Conservation (phyloP, 805 yeast genomes). For the Saccharomycopsis fodiens region DNA sequence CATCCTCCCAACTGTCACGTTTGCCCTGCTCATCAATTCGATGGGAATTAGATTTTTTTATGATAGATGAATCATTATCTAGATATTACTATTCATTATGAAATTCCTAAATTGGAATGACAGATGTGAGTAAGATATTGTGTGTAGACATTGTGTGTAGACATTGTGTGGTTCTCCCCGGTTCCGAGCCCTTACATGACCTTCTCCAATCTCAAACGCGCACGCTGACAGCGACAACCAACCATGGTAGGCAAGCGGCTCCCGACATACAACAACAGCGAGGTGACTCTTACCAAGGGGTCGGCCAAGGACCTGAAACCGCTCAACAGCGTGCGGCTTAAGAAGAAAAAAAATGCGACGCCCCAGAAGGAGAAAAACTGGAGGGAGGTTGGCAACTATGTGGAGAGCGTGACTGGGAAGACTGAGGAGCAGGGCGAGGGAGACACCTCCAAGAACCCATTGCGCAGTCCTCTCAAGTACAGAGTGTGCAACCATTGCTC, state of each 20-base stretch:
- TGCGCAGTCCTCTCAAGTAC: constrained; percentile 33
- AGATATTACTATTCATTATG: too few species aligned
- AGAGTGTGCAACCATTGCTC: constrained; percentile 41
- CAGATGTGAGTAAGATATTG: too few species aligned
- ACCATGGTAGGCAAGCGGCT: constrained; percentile 14
- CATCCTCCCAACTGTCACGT: too few species aligned
- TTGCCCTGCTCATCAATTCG: too few species aligned
- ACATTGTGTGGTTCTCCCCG: too few species aligned
- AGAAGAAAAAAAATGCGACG: constrained; percentile 5
- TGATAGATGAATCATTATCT: too few species aligned
- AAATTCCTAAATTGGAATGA: too few species aligned
- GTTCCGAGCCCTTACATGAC: too few species aligned
- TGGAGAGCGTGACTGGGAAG: constrained; percentile 22
- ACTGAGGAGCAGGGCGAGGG: not conserved
- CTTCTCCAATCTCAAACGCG: too few species aligned
- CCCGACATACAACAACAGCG: constrained; percentile 10
- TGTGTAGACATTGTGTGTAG: too few species aligned
- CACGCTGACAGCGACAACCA: too few species aligned
- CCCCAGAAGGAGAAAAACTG: constrained; percentile 20
- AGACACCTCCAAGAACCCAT: constrained; percentile 27
- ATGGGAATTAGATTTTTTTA: too few species aligned
- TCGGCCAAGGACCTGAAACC: constrained; percentile 2
- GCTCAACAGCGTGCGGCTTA: constrained; percentile 11
- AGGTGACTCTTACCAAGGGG: constrained; percentile 10
- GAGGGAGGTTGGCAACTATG: constrained; percentile 29